Evolutionary conservation across 257 asterid genomes (phyloP), one percentile per base, ranked within the genome.

Genomic region (Leonotis leonurus): DNA sequence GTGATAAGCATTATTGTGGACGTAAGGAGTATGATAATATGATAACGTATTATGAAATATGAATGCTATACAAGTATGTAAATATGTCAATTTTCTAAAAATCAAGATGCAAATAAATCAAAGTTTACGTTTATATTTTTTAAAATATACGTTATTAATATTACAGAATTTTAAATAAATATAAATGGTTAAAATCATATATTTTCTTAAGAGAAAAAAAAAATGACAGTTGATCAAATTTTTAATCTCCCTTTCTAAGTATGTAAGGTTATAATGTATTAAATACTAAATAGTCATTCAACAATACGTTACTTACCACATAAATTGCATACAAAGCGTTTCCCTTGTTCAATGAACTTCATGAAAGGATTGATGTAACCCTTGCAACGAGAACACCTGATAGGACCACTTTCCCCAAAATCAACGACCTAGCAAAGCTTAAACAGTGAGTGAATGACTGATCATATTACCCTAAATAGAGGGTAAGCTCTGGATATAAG

Each of bases 371-470:
- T 92, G 39, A 92, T 89, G 81, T 92, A 92, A 72, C 96, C 96
- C 77, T 92, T 89, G 82, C 99, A 92, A n/a, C 95, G 97, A 50
- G 94, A 89, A 78, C 99, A 92, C 71, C 99, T 84, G 62, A 92
- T 91, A 40, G 99, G 99, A 50, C 99, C 99, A 76, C 79, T 76
- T 76, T 89, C 99, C 48, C 97, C 97, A 75, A 89, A 89, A 80
- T 92, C 97, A 78, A 92, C 97, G 69, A 89, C 93, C 99, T 92
- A 70, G 12, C 60, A 43, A 56, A 50, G 17, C 24, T 36, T 17
- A 56, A 44, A 37, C 50, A 56, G 67, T 17, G 49, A 55, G 30
- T 48, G 48, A 58, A 52, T 10, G 36, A 43, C 46, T 29, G 30
- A 20, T 8, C 14, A 54, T 3, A 32, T 59, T 17, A 66, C 56